Conservation (phyloP, 1,139 yeast species). For the Wickerhamomyces sp. region DNA sequence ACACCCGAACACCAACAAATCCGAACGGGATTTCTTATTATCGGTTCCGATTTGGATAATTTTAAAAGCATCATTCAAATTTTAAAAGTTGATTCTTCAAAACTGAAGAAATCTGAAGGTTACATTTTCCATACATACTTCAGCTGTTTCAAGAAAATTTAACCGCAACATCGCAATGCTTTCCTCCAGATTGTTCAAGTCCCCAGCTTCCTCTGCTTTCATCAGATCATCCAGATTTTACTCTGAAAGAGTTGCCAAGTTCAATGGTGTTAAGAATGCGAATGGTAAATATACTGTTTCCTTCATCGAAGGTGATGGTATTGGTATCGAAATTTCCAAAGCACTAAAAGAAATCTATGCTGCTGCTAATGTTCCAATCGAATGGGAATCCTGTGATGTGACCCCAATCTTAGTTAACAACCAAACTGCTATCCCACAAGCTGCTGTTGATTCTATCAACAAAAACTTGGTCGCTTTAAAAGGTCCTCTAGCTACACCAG, state of each 20-base stretch:
- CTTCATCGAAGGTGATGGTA: constrained; percentile 97
- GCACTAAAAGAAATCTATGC: constrained; percentile 88
- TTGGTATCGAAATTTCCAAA: constrained; percentile 91
- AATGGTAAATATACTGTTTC: constrained; percentile 88
- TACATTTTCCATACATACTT: too few relatives aligned
- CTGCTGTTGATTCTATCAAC: constrained; percentile 89
- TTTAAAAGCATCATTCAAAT: not conserved
- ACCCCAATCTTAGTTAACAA: constrained; percentile 91
- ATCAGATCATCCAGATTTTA: constrained; percentile 23
- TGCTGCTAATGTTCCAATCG: constrained; percentile 93
- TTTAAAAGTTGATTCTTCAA: not conserved
- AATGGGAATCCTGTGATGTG: constrained; percentile 96
- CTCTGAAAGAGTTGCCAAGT: constrained; percentile 52
- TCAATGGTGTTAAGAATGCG: constrained; percentile 51
- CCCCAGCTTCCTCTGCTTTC: constrained; percentile 13
- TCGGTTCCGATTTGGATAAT: constrained; percentile 1
- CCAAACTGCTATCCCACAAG: constrained; percentile 89
- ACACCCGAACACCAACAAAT: constrained; percentile 2
- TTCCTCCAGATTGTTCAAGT: constrained; percentile 20
- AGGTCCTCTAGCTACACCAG: constrained; percentile 97
- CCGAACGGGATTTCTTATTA: not conserved
- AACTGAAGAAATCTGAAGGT: not conserved
- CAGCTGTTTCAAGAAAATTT: constrained; percentile 1
- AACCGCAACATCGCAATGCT: constrained; percentile 15
- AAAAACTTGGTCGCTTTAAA: constrained; percentile 91